A percentile compares a stretch with the other conserved stretches of the same genome.
phyloP scores from a whole-genome alignment of 2,329 filamentous ascomycete genomes.

The Sphaerulina musiva region DNA sequence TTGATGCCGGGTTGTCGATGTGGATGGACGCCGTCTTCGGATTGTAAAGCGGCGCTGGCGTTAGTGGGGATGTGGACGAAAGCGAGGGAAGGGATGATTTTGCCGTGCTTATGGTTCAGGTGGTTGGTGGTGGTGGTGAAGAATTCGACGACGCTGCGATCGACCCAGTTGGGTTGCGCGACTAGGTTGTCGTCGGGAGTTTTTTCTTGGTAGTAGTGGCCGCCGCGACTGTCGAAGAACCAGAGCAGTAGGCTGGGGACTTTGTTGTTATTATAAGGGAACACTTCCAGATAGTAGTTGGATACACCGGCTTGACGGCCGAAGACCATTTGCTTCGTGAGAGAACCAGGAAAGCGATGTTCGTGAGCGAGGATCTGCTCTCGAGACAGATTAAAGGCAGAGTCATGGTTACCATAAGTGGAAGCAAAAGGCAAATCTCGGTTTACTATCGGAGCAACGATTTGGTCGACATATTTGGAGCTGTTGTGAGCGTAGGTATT shows the following conservation, averaged over 20 bases:
- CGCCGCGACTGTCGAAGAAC: conserved; percentile 62
- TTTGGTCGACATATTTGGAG: conserved; percentile 53
- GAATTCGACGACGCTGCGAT: conserved; percentile 42
- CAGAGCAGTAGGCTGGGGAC: conserved; percentile 51
- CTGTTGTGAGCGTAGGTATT: conserved; percentile 52
- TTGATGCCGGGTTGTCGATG: conserved; percentile 44
- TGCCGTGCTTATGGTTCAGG: conserved; percentile 16
- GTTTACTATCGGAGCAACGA: conserved; percentile 53
- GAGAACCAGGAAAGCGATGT: conserved; percentile 31
- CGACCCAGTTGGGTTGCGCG: conserved; percentile 41
- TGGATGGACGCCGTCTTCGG: conserved; percentile 36
- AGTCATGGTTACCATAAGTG: conserved; percentile 67
- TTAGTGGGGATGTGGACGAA: conserved; percentile 52
- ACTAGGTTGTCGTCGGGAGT: conserved; percentile 26
- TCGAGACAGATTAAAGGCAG: conserved; percentile 52
- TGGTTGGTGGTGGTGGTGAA: conserved; percentile 33
- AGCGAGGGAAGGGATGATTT: conserved; percentile 44
- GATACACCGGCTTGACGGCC: conserved; percentile 40
- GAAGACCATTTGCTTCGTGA: conserved; percentile 42
- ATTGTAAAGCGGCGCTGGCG: conserved; percentile 39
- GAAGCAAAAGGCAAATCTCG: conserved; percentile 56
- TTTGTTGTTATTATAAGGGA: conserved; percentile 38
- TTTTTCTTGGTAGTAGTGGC: conserved; percentile 49
- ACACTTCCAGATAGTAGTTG: conserved; percentile 52
- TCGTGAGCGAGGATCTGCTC: conserved; percentile 39